phyloP scores from a whole-genome alignment of 2,329 filamentous ascomycete species.

The Onygena corvina region DNA sequence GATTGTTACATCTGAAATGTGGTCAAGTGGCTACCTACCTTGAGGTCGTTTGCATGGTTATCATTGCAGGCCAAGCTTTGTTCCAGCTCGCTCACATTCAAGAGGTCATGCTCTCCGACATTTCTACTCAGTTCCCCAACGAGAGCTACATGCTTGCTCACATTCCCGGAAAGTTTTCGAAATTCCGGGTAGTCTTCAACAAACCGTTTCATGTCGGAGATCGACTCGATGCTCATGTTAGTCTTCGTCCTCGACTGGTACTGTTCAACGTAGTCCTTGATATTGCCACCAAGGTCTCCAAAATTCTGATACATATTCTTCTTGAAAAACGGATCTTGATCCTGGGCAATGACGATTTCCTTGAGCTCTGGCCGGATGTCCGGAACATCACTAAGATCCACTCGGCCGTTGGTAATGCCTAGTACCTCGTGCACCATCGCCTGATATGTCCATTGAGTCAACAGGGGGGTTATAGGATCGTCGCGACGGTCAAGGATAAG shows the following conservation, averaged over 20 bases:
- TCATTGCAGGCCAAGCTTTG: constrained; percentile 96
- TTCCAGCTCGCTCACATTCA: constrained; percentile 96
- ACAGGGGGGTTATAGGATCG: constrained; percentile 82
- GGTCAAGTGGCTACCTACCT: constrained; percentile 42
- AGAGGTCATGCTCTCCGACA: constrained; percentile 69
- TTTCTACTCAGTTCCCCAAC: constrained; percentile 85
- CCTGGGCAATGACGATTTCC: constrained; percentile 89
- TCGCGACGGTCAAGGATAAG: constrained; percentile 83
- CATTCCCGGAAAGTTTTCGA: constrained; percentile 88
- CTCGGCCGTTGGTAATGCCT: constrained; percentile 88
- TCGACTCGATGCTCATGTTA: constrained; percentile 90
- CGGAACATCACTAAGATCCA: constrained; percentile 72
- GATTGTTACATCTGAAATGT: background rate
- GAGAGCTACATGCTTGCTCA: constrained; percentile 94
- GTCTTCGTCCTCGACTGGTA: constrained; percentile 97
- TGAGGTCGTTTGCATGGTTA: constrained; percentile 83
- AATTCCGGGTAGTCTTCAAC: constrained; percentile 99
- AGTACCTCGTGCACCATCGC: constrained; percentile 98
- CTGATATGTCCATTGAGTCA: constrained; percentile 98
- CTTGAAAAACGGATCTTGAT: constrained; percentile 97
- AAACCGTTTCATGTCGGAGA: constrained; percentile 97
- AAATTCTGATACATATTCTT: constrained; percentile 99
- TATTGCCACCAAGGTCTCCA: constrained; percentile 85
- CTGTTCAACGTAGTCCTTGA: constrained; percentile 97
- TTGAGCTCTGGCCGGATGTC: constrained; percentile 77